Base-by-base conservation (phyloP, 768 basidiomycete species). In the Lepiota brunneoincarnata region DNA sequence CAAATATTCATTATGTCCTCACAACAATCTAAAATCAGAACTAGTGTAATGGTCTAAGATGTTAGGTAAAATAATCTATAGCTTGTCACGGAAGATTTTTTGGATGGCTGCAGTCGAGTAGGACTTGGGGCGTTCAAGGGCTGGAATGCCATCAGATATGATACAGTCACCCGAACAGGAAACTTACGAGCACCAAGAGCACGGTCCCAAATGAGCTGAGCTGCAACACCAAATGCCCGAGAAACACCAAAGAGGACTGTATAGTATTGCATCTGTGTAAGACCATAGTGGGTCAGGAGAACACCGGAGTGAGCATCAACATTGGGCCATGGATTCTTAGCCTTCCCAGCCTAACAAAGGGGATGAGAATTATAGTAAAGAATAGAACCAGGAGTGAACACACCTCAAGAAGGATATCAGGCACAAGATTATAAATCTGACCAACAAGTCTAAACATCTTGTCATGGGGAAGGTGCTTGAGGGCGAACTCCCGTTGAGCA, bases 281-380 rank as follows among this genome's bases (percentile, higher is more conserved):
- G 75, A 45, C 92, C 92, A 64, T 93, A 94, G 73, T 94, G 76
- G 24, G 88, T 87, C 18, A 95, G 74, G 42, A 95, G 82, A 49
- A 84, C 91, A 72, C 92, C 93, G 14, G 96, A 98, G 77, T 96
- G 94, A 46, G 95, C 93, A 69, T 98, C 95, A 53, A 98, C 95
- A 69, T 98, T 98, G 41, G 95, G 95, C 89, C 89, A 93, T 1
- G 91, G 91, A 76, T 93, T 93, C 81, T 92, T 93, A 15, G 90
- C 91, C 71, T 93, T 93, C 61, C 91, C 91, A 61, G 91, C 90
- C 87, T 89, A 45, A 60, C 47, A 36, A 43, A 17, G 41, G 5
- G n/a, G 42, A 7, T 48, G 58, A 58, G 36, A 23, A 26, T 52
- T 36, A 35, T 28, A 34, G 21, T 51, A 11, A 17, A 35, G 4